phyloP scores from a whole-genome alignment of 768 basidiomycete species.

The Punctularia strigosozonata region DNA sequence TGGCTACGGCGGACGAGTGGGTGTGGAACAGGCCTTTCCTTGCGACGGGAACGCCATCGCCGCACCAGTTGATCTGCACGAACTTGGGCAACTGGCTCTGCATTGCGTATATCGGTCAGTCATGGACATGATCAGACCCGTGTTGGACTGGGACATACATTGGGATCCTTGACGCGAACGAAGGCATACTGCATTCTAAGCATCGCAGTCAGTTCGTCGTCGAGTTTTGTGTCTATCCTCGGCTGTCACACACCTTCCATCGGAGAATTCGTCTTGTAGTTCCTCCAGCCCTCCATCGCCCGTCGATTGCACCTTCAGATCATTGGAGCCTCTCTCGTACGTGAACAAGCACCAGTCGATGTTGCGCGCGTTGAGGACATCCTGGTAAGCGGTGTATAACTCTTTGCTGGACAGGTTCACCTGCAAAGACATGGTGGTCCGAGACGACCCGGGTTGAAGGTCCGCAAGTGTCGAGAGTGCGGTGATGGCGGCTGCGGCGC shows the following conservation, averaged over 20 bases:
- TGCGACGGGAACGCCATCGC: constrained; percentile 87
- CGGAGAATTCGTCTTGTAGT: constrained; percentile 88
- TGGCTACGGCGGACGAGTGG: constrained; percentile 71
- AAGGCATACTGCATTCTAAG: constrained; percentile 90
- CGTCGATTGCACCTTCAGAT: constrained; percentile 76
- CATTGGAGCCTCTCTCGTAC: constrained; percentile 72
- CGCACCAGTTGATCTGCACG: constrained; percentile 95
- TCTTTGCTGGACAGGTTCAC: constrained; percentile 69
- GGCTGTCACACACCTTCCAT: constrained; percentile 75
- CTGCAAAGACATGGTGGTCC: constrained; percentile 55
- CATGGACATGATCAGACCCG: background rate
- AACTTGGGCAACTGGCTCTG: constrained; percentile 82
- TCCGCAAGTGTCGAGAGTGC: background rate
- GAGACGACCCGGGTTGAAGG: background rate
- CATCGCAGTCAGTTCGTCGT: constrained; percentile 2
- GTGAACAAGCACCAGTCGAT: constrained; percentile 77
- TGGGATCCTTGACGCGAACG: constrained; percentile 72
- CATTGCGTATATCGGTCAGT: background rate
- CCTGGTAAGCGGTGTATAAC: constrained; percentile 62
- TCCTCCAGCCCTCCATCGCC: constrained; percentile 88
- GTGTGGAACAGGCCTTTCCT: constrained; percentile 91
- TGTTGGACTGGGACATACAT: constrained; percentile 33
- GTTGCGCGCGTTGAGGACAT: constrained; percentile 51
- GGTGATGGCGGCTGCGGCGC: too few species aligned
- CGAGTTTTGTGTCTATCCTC: too few species aligned